A percentile compares a stretch with the other conserved stretches of the same genome.
phyloP scores from a whole-genome alignment of 2,329 filamentous ascomycete species.

The Pseudogymnoascus sp. region DNA sequence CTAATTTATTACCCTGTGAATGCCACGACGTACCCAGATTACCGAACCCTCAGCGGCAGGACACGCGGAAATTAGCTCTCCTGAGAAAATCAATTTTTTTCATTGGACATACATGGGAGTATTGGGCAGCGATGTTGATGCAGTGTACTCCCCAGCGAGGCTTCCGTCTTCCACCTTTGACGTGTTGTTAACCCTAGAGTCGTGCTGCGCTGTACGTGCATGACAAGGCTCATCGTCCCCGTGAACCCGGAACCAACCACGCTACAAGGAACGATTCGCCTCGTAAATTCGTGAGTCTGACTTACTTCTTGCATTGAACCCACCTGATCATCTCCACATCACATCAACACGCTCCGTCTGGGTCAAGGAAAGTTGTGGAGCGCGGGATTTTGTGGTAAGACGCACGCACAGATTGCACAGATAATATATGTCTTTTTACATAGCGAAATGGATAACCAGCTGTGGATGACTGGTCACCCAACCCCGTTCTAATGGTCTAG shows the following conservation, averaged over 20 bases:
- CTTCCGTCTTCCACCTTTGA: background rate
- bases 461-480: background rate
- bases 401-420: background rate
- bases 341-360: background rate
- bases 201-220: slow-evolving; percentile 7
- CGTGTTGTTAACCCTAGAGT: background rate
- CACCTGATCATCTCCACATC: slow-evolving; percentile 2
- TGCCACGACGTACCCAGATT: background rate
- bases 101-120: background rate
- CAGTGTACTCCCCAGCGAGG: slow-evolving; percentile 1
- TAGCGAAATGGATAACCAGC: slow-evolving; percentile 3
- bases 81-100: background rate
- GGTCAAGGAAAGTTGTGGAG: background rate
- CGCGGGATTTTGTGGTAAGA: slow-evolving; percentile 1
- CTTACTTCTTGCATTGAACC: slow-evolving; percentile 3
- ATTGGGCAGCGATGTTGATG: slow-evolving; percentile 3
- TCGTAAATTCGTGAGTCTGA: background rate
- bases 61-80: background rate
- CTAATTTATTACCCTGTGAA: background rate
- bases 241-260: slow-evolving; percentile 6
- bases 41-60: background rate
- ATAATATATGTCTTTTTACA: slow-evolving; percentile 8
- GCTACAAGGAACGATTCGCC: background rate
- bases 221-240: slow-evolving; percentile 7
- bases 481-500: slow-evolving; percentile 7